Evolutionary conservation across 345 rosid genomes (phyloP).

Genomic region (Citrus unshiu): DNA sequence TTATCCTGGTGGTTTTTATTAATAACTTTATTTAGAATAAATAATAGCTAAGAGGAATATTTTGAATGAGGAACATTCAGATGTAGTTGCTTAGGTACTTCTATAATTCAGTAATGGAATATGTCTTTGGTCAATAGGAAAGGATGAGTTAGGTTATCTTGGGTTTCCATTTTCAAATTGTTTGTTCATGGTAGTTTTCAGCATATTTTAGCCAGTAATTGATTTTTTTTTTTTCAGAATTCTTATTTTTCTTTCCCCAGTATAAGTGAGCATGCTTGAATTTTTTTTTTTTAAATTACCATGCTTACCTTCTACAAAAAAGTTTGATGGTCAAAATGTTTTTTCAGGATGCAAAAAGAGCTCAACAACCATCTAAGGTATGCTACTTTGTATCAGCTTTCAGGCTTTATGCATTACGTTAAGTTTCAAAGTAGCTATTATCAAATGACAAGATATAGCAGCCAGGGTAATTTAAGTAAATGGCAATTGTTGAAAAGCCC

Average conservation of each 20-base stretch:
- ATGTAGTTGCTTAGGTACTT: background rate
- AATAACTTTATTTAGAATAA: background rate
- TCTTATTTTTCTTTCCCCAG: background rate
- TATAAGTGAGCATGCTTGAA: background rate
- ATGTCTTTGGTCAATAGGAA: background rate
- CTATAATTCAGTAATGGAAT: background rate
- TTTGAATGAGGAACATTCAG: background rate
- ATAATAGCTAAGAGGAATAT: background rate
- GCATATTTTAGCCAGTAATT: background rate
- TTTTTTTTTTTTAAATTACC: background rate
- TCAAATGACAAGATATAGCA: background rate
- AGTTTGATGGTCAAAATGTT: slow-evolving; percentile 5
- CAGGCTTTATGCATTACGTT: background rate
- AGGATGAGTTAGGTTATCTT: background rate
- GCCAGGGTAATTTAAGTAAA: background rate
- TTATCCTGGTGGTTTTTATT: background rate
- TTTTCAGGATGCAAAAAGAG: slow-evolving; percentile 34
- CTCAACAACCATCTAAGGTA: slow-evolving; percentile 46
- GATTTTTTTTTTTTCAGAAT: background rate
- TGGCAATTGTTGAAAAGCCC: background rate
- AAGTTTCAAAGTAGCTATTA: background rate
- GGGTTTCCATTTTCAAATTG: background rate
- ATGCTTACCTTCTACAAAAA: background rate
- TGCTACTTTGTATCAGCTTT: background rate
- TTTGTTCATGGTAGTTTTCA: background rate